A percentile compares a stretch with the other conserved stretches of the same genome.
Evolutionary conservation across 305 asterid species (phyloP).

Genomic region (Plantago coronopus): DNA sequence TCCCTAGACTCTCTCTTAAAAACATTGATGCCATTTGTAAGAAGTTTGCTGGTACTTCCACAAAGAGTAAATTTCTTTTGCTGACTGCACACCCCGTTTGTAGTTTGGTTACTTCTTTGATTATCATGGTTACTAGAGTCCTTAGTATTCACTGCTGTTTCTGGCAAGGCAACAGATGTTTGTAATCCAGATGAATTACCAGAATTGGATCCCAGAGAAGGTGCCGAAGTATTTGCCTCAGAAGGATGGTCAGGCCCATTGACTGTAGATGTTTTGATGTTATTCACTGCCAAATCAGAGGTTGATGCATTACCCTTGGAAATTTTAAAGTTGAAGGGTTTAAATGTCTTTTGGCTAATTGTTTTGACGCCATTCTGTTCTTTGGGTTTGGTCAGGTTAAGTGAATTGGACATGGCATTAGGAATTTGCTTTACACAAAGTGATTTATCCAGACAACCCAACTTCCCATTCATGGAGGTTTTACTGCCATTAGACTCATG

Average conservation of each 20-base stretch:
- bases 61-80: slow-evolving; percentile 27
- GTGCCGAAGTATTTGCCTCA: slow-evolving; percentile 18
- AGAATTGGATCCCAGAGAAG: slow-evolving; percentile 30
- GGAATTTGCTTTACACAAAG: slow-evolving; percentile 26
- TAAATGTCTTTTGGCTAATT: slow-evolving; percentile 31
- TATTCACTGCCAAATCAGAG: slow-evolving; percentile 22
- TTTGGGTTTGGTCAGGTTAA: slow-evolving; percentile 21
- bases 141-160: slow-evolving; percentile 28
- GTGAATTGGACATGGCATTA: slow-evolving; percentile 31
- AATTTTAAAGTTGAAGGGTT: slow-evolving; percentile 29
- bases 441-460: slow-evolving; percentile 38
- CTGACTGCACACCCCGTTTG: slow-evolving; percentile 36
- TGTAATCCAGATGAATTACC: slow-evolving; percentile 28
- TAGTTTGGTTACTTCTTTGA: slow-evolving; percentile 27
- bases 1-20: slow-evolving; percentile 38
- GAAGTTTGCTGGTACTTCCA: slow-evolving; percentile 38
- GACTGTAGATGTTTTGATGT: slow-evolving; percentile 22
- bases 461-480: slow-evolving; percentile 34
- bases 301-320: slow-evolving; percentile 24
- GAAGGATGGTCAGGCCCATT: slow-evolving; percentile 27
- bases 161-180: slow-evolving; percentile 25
- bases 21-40: slow-evolving; percentile 43
- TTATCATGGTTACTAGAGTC: slow-evolving; percentile 33
- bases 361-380: slow-evolving; percentile 29
- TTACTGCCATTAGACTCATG: slow-evolving; percentile 52